Conservation (phyloP, 495 filamentous ascomycete genomes). For the Podospora appendiculata region DNA sequence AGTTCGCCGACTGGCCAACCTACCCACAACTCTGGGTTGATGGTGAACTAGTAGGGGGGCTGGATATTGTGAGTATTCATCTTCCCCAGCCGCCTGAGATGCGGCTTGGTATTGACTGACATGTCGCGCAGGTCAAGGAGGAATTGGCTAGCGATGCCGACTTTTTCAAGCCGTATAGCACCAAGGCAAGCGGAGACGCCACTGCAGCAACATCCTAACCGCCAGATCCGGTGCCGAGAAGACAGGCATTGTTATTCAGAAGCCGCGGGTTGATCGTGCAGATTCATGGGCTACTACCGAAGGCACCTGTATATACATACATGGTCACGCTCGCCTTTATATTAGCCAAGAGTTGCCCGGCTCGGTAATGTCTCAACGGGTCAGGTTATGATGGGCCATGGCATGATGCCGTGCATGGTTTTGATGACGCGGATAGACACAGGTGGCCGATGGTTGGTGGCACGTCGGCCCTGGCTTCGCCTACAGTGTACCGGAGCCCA, state of each 20-base stretch:
- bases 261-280: neutral
- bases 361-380: too few relatives aligned
- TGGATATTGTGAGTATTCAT: constrained; percentile 79
- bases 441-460: too few relatives aligned
- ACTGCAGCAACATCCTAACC: constrained; percentile 15
- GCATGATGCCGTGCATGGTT: too few relatives aligned
- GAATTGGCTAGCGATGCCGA: constrained; percentile 41
- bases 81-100: neutral
- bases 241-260: neutral
- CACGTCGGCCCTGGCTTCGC: too few relatives aligned
- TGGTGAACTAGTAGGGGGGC: constrained; percentile 79
- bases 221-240: too few relatives aligned
- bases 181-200: constrained; percentile 32
- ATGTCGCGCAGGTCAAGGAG: constrained; percentile 26
- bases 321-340: too few relatives aligned
- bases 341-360: too few relatives aligned
- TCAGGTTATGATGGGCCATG: too few relatives aligned
- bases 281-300: too few relatives aligned
- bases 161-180: constrained; percentile 65
- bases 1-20: constrained; percentile 93
- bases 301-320: too few relatives aligned
- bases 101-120: constrained; percentile 9
- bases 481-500: too few relatives aligned
- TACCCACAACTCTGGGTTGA: constrained; percentile 84
- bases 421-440: too few relatives aligned